phyloP scores from a whole-genome alignment of 768 basidiomycete species.

The Auricularia sp. region DNA sequence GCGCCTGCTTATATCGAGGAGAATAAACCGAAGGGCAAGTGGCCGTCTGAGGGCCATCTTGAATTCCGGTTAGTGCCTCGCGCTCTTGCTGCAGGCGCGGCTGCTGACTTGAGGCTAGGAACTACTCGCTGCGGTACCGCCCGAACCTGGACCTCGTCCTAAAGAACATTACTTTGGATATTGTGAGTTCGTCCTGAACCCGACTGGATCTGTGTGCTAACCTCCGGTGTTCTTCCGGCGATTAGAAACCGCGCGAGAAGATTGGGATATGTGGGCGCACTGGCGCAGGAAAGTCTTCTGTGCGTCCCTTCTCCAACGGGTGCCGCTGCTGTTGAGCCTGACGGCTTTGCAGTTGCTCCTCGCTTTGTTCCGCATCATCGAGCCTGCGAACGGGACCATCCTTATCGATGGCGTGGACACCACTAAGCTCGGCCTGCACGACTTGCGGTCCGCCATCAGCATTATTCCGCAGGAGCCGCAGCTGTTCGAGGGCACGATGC shows the following conservation, averaged over 20 bases:
- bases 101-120: slow-evolving; percentile 22
- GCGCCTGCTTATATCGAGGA: slow-evolving; percentile 62
- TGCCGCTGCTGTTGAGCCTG: background rate
- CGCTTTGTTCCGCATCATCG: slow-evolving; percentile 69
- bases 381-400: slow-evolving; percentile 57
- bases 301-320: slow-evolving; percentile 20
- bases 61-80: slow-evolving; percentile 52
- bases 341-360: slow-evolving; percentile 39
- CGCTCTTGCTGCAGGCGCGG: background rate
- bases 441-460: slow-evolving; percentile 65
- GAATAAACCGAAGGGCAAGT: slow-evolving; percentile 38
- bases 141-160: slow-evolving; percentile 70
- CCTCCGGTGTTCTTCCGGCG: background rate
- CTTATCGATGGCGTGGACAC: slow-evolving; percentile 69
- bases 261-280: slow-evolving; percentile 85
- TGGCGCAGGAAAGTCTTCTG: slow-evolving; percentile 65
- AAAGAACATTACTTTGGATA: slow-evolving; percentile 58
- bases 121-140: slow-evolving; percentile 72
- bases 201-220: no score
- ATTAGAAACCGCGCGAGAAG: slow-evolving; percentile 67
- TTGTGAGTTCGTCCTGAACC: slow-evolving; percentile 32
- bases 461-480: slow-evolving; percentile 52
- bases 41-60: slow-evolving; percentile 68
- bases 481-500: slow-evolving; percentile 59
- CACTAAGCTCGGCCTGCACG: slow-evolving; percentile 62